Base-by-base conservation (phyloP, 495 filamentous ascomycete genomes). In the Penicillium steckii region DNA sequence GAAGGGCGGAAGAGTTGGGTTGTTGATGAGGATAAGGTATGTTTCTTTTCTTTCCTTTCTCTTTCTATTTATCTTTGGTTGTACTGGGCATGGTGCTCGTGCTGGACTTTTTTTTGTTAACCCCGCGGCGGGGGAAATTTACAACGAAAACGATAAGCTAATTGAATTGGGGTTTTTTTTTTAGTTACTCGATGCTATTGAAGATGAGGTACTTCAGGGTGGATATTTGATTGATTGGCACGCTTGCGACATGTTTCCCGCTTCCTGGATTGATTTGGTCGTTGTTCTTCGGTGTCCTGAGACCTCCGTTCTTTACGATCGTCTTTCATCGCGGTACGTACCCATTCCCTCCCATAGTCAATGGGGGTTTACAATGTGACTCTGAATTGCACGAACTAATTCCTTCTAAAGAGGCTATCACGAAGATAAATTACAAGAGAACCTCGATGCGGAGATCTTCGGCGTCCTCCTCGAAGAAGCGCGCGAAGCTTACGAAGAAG, bases 221-320 rank as follows among this genome's bases (percentile, higher is more conserved):
- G 95, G 95, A 13, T 88, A 84, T 65, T 82, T 99, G 62, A 89
- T 99, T 57, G 95, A 99, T 71, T 99, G 93, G 94, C 94, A 99
- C 69, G 92, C 90, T 1, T 97, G 93, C 71, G 95, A 99, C 63
- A 73, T 97, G 25, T 97, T 99, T 66, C 93, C 95, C 19, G 83
- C 87, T 66, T 85, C 86, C 62, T 95, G 90, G 89, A 87, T 97
- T 59, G 95, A 99, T 64, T 82, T 99, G 2, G 93, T 97, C 1
- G 88, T 97, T 4, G 95, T 97, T 53, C 68, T 99, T 48, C 79
- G 95, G 12, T 90, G 86, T 46, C 84, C 90, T 46, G 85, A 87
- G 22, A 85, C 80, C 25, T 65, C 66, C 29, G 72, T 86, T 41
- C 78, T 95, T 26, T 97, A 95, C 65, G 95, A 99, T 66, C 84